Conservation (phyloP, 192 early-diverging fungal genomes). For the Coemansia sp. region DNA sequence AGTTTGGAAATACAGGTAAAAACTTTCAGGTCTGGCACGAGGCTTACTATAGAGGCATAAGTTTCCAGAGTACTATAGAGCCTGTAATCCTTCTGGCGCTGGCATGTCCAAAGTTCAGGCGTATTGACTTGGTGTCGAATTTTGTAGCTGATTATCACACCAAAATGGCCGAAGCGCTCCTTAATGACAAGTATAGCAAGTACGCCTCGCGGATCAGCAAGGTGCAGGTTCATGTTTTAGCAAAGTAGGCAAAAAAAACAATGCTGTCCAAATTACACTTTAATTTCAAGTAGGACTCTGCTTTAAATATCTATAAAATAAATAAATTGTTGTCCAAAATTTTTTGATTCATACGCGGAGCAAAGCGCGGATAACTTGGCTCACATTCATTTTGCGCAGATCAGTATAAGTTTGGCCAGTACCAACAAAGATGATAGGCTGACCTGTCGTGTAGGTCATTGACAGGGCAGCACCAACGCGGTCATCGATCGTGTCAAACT, state of each 20-base stretch:
- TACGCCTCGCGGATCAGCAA: background rate
- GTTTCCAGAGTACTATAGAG: background rate
- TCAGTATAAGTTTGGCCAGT: constrained; percentile 98
- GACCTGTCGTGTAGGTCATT: constrained; percentile 95
- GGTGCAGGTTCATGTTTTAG: background rate
- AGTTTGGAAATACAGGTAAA: background rate
- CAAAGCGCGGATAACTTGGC: constrained; percentile 71
- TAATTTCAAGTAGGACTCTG: background rate
- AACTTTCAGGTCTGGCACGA: background rate
- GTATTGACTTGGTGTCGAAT: background rate
- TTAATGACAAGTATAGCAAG: background rate
- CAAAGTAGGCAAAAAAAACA: background rate
- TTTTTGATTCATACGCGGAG: constrained; percentile 35
- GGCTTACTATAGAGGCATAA: background rate
- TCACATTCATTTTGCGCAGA: constrained; percentile 83
- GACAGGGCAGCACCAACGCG: constrained; percentile 95
- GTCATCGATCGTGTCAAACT: constrained; percentile 97
- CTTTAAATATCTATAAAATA: background rate
- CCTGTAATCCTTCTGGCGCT: background rate
- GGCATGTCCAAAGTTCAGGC: background rate
- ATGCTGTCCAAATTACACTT: background rate
- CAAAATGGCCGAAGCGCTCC: background rate
- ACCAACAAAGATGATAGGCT: constrained; percentile 96
- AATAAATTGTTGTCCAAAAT: too few relatives aligned
- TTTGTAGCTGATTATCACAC: background rate